Percentiles rank a stretch among this genome's conserved stretches.
phyloP scores from a whole-genome alignment of 1,284 basidiomycete genomes.

The Cutaneotrichosporon cyanovorans region DNA sequence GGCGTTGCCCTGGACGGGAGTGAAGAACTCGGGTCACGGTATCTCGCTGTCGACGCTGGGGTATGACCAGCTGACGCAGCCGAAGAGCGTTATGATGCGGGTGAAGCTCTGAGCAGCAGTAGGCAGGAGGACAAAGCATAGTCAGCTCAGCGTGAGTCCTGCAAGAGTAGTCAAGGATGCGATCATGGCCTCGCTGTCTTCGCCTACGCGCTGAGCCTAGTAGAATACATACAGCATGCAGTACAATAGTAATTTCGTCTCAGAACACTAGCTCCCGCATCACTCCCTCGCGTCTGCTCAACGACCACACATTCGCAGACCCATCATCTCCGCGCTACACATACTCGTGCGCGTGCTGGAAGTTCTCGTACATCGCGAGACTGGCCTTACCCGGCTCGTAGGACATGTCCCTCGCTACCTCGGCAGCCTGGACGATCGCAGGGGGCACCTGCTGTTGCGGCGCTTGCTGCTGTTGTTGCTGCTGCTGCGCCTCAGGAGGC shows the following conservation, averaged over 20 bases:
- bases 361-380: constrained; percentile 24
- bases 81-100: constrained; percentile 20
- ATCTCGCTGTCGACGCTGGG: constrained; percentile 75
- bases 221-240: neutral
- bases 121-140: neutral
- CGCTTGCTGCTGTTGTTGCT: neutral
- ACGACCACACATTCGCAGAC: too few species aligned
- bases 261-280: too few species aligned
- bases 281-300: too few species aligned
- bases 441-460: neutral
- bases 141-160: neutral
- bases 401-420: constrained; percentile 1
- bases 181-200: too few species aligned
- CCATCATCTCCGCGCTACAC: too few species aligned
- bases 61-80: constrained; percentile 37
- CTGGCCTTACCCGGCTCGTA: constrained; percentile 18
- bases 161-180: neutral
- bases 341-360: constrained; percentile 2
- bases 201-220: too few species aligned
- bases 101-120: constrained; percentile 12
- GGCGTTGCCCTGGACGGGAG: constrained; percentile 85
- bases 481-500: constrained; percentile 1
- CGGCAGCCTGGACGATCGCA: neutral
- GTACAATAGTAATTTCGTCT: constrained; percentile 1
- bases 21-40: constrained; percentile 86